Evolutionary conservation across 306 rosid genomes (phyloP).

Genomic region (Acacia melanoxylon): DNA sequence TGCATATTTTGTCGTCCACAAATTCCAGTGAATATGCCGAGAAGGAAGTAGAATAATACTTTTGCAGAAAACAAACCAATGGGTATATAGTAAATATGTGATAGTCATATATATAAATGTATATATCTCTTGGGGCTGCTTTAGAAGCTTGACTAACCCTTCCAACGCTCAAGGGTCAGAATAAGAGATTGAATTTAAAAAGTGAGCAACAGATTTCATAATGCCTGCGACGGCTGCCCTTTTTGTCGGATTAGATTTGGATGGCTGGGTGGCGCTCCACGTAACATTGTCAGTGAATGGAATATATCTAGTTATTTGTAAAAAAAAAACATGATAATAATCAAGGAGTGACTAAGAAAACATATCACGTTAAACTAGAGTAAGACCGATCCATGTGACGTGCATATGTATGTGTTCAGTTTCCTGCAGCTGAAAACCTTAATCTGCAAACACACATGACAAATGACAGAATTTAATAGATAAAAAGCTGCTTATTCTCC

Average conservation of each 20-base stretch:
- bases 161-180: constrained; percentile 45
- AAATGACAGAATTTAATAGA: neutral
- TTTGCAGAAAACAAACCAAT: constrained; percentile 15
- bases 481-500: neutral
- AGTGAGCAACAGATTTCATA: neutral
- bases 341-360: neutral
- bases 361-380: neutral
- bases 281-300: constrained; percentile 8
- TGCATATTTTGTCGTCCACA: constrained; percentile 32
- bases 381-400: neutral
- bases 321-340: no score
- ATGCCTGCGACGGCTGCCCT: constrained; percentile 32
- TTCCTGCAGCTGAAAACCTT: neutral
- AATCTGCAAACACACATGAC: neutral
- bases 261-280: constrained; percentile 26
- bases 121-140: constrained; percentile 28
- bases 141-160: constrained; percentile 41
- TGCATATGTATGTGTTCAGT: neutral
- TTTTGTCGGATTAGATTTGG: constrained; percentile 5
- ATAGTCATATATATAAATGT: neutral
- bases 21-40: constrained; percentile 24
- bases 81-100: neutral
- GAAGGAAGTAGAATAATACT: neutral
- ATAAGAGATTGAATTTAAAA: constrained; percentile 13
- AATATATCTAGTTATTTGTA: constrained; percentile 11